Evolutionary conservation across 2,329 filamentous ascomycete species (phyloP), one percentile per base, ranked within the genome.

Genomic region (Pseudovirgaria hyperparasitica): DNA sequence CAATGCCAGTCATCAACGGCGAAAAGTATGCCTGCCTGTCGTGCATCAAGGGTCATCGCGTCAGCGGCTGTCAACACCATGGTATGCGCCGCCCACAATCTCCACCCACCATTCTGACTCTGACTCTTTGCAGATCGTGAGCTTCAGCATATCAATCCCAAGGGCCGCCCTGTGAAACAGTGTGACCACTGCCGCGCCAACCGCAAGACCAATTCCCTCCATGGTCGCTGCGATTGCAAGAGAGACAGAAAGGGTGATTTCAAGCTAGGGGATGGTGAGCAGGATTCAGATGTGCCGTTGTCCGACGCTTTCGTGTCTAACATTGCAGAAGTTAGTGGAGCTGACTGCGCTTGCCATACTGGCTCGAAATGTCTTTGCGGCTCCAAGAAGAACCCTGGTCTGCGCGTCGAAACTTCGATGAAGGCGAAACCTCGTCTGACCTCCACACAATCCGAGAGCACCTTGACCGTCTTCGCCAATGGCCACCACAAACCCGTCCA

Each of bases 21-120:
- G 84, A 93, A 66, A 96, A 96, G 67, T 96, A 74, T 66, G 87
- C 87, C 60, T 96, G 87, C 68, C 82, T 92, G 64, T 86, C 86
- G 62, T 98, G 90, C 64, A 85, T 98, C 55, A 81, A 90, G 60
- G 90, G 90, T 52, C 90, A 98, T 65, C 82, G 90, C 54, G 90
- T 98, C 54, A 96, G 86, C 77, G 93, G 90, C 55, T 98, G 90
- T 67, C 84, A 87, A 57, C 90, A 98, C 60, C 72, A 74, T 56
- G 85, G 86, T 93, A 73, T 66, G 41, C 35, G 31, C 26, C 32
- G 25, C 26, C 26, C 25, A 21, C 35, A 23, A 19, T 19, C n/a
- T 17, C 19, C 20, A 20, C 19, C 20, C 13, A 8, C 22, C n/a
- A 19, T 11, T 3, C 19, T 29, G 16, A 48, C 32, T 17, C 16